Evolutionary conservation across 2,329 filamentous ascomycete species (phyloP), one percentile per base, ranked within the genome.

Genomic region (Pestalotiopsis sp.): DNA sequence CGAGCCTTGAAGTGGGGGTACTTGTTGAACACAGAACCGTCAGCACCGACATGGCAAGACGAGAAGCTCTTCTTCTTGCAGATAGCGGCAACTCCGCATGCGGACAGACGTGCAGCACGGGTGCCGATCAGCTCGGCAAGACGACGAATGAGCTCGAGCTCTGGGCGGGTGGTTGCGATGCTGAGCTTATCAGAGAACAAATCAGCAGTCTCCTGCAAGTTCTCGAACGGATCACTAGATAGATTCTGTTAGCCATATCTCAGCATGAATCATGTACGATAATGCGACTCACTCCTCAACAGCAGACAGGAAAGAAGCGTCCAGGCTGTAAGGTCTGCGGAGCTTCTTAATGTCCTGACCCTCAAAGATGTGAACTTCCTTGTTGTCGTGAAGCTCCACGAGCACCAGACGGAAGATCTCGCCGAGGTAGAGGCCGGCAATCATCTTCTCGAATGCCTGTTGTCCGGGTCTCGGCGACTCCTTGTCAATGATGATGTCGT

Each of bases 11-110:
- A 99, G 82, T 97, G 92, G 13, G 96, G 96, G 83, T 99, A 99
- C 81, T 98, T 98, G 87, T 97, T 98, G 85, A 99, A 99, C 66
- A 99, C 95, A 20, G 93, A 97, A 48, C 96, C 96, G 78, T 99
- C 96, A 64, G 96, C 96, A 75, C 96, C 96, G 56, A 99, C 96
- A 80, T 98, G 96, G 84, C 93, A 97, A 48, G 88, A 87, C 76
- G 92, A 83, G 81, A 94, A 95, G 73, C 89, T 88, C 88, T 98
- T 98, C 90, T 98, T 98, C 83, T 91, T 97, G 87, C 92, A 94
- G 77, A 99, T 98, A 68, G 95, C 96, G 13, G 95, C 94, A 66
- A 99, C 93, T 81, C 96, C 96, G 77, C 96, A 98, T 30, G 95
- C 91, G 17, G 94, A 97, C 65, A 99, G 88, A 70, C 96, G 93